Percentiles rank a stretch among this genome's conserved stretches.
phyloP scores from a whole-genome alignment of 129 eudicot species.

The Helichrysum umbraculigerum region DNA sequence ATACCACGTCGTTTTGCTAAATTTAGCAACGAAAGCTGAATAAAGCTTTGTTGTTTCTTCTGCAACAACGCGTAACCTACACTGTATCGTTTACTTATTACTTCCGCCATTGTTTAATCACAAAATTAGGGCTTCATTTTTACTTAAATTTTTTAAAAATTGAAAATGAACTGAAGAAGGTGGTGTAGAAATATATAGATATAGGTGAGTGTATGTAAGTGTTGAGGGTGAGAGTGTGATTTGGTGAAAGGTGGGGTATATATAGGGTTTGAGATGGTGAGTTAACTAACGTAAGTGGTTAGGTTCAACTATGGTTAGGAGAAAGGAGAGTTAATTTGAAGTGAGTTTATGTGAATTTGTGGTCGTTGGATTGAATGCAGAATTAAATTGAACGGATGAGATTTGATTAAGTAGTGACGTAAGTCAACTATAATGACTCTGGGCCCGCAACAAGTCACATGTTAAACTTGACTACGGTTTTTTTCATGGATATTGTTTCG shows the following conservation, averaged over 20 bases:
- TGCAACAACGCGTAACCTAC: slow-evolving; percentile 76
- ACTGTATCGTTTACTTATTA: slow-evolving; percentile 36
- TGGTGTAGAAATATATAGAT: background rate
- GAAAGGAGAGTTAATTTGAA: slow-evolving; percentile 16
- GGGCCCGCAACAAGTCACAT: background rate
- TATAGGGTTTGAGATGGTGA: slow-evolving; percentile 37
- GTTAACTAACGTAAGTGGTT: slow-evolving; percentile 17
- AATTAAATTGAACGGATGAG: slow-evolving; percentile 13
- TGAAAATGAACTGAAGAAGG: background rate
- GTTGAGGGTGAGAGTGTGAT: slow-evolving; percentile 13
- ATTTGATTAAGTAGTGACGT: slow-evolving; percentile 7
- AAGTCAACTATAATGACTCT: background rate
- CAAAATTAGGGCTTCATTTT: background rate
- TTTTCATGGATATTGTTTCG: background rate
- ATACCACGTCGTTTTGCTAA: slow-evolving; percentile 51
- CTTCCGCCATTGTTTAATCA: slow-evolving; percentile 5
- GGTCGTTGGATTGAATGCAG: slow-evolving; percentile 19
- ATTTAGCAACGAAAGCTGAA: slow-evolving; percentile 49
- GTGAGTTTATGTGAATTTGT: slow-evolving; percentile 9
- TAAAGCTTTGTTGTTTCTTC: slow-evolving; percentile 68
- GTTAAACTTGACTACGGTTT: background rate
- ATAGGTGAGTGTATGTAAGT: background rate
- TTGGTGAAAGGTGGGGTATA: slow-evolving; percentile 16
- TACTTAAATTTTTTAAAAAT: background rate
- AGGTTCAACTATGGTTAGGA: slow-evolving; percentile 19